Percentiles rank a stretch among this genome's conserved stretches.
phyloP scores from a whole-genome alignment of 202 grass and related monocot genomes.

The Hordeum pubiflorum region DNA sequence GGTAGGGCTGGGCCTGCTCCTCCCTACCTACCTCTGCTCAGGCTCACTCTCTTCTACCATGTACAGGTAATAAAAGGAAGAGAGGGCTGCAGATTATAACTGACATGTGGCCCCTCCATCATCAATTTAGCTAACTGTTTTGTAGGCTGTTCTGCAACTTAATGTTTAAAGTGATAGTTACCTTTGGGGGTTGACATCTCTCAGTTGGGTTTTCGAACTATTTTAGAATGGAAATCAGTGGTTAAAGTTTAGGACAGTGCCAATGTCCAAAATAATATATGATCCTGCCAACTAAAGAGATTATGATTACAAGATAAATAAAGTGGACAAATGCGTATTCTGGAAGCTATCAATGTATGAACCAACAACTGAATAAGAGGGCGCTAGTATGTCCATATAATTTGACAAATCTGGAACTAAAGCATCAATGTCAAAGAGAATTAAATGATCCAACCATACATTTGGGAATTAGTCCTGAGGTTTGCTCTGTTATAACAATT shows the following conservation, averaged over 20 bases:
- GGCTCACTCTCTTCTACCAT: not conserved
- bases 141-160: not conserved
- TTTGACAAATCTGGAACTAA: not conserved
- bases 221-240: not conserved
- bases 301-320: not conserved
- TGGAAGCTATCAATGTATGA: not conserved
- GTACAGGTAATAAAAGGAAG: not conserved
- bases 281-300: not conserved
- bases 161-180: not conserved
- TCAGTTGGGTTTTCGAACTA: not conserved
- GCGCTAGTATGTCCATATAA: not conserved
- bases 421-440: constrained; percentile 1
- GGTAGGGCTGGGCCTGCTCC: not conserved
- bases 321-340: not conserved
- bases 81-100: not conserved
- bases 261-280: not conserved
- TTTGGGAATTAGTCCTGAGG: not conserved
- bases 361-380: not conserved
- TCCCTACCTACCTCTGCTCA: not conserved
- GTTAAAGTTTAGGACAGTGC: not conserved
- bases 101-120: not conserved
- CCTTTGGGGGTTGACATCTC: not conserved
- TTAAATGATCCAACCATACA: constrained; percentile 11
- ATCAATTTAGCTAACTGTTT: not conserved
- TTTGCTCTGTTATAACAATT: not conserved